These are phyloP conservation scores for Paracoccidioides brasiliensis DNA, from an alignment of 2,329 filamentous ascomycete genomes.

Conservation along the genomic window DNA sequence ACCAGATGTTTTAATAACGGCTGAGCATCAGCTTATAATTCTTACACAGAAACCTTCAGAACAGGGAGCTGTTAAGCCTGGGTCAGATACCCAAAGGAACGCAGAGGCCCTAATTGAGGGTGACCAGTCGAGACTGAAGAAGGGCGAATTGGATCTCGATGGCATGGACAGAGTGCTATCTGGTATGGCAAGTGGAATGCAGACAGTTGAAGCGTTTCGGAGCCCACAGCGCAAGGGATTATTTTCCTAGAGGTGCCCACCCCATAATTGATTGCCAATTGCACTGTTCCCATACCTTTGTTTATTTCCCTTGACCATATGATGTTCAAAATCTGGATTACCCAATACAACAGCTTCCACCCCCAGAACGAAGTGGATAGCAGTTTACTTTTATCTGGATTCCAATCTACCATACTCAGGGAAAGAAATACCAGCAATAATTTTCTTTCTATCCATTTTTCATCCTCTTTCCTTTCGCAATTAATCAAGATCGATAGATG, in stretches of 20 bases:
- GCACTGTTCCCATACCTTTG: neutral
- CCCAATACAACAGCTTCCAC: neutral
- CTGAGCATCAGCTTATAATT: constrained; percentile 30
- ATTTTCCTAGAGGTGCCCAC: neutral
- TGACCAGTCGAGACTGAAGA: constrained; percentile 30
- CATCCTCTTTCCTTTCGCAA: neutral
- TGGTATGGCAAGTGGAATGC: constrained; percentile 26
- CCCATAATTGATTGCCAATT: neutral
- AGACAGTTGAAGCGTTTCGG: neutral
- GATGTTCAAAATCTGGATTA: neutral
- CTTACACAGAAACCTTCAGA: constrained; percentile 21
- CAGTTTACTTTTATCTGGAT: neutral
- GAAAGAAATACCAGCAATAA: neutral
- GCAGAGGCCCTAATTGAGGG: constrained; percentile 7
- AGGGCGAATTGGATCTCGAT: constrained; percentile 34
- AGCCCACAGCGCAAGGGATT: constrained; percentile 15
- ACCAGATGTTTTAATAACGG: constrained; percentile 27
- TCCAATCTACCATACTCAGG: neutral
- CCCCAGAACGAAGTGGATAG: neutral
- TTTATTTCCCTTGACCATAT: neutral
- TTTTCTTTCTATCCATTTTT: neutral
- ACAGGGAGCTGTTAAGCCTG: constrained; percentile 11
- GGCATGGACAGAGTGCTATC: constrained; percentile 36
- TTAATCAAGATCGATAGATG: neutral
- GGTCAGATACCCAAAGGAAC: constrained; percentile 2